phyloP scores from a whole-genome alignment of 1,139 yeast species.

The Pichia sp. region DNA sequence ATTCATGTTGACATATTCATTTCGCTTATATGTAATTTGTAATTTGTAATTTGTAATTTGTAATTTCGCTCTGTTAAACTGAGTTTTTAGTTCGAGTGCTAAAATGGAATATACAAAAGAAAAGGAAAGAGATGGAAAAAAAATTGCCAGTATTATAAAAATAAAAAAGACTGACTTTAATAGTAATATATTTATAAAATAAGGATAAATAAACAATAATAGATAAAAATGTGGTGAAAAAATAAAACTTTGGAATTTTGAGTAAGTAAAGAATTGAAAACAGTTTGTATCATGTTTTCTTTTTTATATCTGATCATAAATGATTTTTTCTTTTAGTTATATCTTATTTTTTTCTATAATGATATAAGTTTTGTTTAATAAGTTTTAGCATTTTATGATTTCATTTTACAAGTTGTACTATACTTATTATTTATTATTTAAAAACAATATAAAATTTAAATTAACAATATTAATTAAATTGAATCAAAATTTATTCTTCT shows the following conservation, averaged over 20 bases:
- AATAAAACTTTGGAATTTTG: background rate
- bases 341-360: background rate
- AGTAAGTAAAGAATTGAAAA: background rate
- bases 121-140: background rate
- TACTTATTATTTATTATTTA: background rate
- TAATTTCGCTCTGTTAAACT: background rate
- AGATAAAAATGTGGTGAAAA: background rate
- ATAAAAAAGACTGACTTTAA: background rate
- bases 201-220: background rate
- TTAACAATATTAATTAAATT: background rate
- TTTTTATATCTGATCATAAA: background rate
- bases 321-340: background rate
- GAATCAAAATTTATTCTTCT: conserved; percentile 27
- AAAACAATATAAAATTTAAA: background rate
- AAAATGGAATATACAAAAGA: background rate
- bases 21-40: background rate
- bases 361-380: background rate
- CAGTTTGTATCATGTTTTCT: background rate
- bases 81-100: background rate
- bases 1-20: background rate
- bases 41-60: too few species aligned
- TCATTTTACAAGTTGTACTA: background rate
- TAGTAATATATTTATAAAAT: background rate
- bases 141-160: background rate
- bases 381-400: background rate